Evolutionary conservation across 2,329 filamentous ascomycete genomes (phyloP).

Genomic region (Sordariomycetes sp.): DNA sequence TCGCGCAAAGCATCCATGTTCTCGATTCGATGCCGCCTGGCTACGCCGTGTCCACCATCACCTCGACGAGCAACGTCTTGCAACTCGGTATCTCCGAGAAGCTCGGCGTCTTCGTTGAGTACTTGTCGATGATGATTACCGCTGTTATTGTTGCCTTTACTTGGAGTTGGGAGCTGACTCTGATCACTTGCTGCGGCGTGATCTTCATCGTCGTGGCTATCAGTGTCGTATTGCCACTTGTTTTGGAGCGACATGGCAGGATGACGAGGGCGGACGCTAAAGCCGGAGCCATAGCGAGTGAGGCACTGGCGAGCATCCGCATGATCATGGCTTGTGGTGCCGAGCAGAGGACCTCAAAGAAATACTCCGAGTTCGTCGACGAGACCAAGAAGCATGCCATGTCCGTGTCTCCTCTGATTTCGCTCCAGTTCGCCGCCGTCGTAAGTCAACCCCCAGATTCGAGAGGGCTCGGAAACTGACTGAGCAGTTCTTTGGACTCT

Average conservation of each 20-base stretch:
- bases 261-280: constrained; percentile 38
- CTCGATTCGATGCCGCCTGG: constrained; percentile 58
- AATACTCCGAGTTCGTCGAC: constrained; percentile 46
- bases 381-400: constrained; percentile 41
- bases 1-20: constrained; percentile 57
- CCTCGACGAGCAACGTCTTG: constrained; percentile 53
- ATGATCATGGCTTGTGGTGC: constrained; percentile 57
- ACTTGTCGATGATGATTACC: constrained; percentile 38
- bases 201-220: constrained; percentile 45
- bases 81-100: constrained; percentile 58
- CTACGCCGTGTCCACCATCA: constrained; percentile 53
- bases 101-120: constrained; percentile 50
- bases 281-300: constrained; percentile 50
- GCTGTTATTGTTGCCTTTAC: constrained; percentile 46
- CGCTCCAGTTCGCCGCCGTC: constrained; percentile 42
- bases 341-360: constrained; percentile 40
- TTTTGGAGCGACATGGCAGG: constrained; percentile 39
- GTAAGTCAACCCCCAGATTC: constrained; percentile 12
- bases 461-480: constrained; percentile 6
- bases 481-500: constrained; percentile 41
- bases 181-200: constrained; percentile 48
- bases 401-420: constrained; percentile 38
- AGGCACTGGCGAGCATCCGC: constrained; percentile 48
- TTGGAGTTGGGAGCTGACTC: constrained; percentile 48
- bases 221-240: constrained; percentile 40